Evolutionary conservation across 306 rosid genomes (phyloP).

Genomic region (Vigna nakashimae): DNA sequence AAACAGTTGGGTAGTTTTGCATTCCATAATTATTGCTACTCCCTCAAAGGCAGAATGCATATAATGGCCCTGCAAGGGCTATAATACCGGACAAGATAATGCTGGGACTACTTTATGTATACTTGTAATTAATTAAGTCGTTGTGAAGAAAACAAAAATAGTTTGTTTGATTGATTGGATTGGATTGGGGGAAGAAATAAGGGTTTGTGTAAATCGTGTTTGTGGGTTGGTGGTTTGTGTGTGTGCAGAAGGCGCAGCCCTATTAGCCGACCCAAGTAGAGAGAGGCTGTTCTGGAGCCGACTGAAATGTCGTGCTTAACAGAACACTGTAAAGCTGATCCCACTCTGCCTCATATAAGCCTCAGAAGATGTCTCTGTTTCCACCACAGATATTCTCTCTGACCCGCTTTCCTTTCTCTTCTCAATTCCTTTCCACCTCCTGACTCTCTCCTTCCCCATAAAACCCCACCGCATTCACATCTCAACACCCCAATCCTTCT

Average conservation of each 20-base stretch:
- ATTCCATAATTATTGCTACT: neutral
- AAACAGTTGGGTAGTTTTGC: conserved; percentile 6
- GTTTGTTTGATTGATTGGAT: neutral
- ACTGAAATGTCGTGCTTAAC: conserved; percentile 82
- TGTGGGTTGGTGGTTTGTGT: conserved; percentile 26
- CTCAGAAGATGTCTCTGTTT: conserved; percentile 62
- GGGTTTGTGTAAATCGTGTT: neutral
- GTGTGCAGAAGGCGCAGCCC: conserved; percentile 46
- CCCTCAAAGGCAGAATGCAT: conserved; percentile 14
- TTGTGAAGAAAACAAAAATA: neutral
- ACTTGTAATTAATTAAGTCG: neutral
- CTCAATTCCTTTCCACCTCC: conserved; percentile 2
- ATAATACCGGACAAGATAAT: neutral
- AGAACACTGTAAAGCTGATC: conserved; percentile 73
- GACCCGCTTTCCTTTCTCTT: conserved; percentile 13
- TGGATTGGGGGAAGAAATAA: neutral
- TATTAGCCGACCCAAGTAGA: conserved; percentile 54
- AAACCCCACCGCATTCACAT: conserved; percentile 19
- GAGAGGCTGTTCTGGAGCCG: conserved; percentile 52
- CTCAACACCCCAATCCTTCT: neutral
- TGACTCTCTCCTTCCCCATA: conserved; percentile 52
- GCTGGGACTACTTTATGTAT: neutral
- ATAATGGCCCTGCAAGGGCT: conserved; percentile 17
- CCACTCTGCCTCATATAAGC: conserved; percentile 66
- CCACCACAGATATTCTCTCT: conserved; percentile 45